phyloP scores from a whole-genome alignment of 495 filamentous ascomycete genomes.

The Lasiosphaeria miniovina region DNA sequence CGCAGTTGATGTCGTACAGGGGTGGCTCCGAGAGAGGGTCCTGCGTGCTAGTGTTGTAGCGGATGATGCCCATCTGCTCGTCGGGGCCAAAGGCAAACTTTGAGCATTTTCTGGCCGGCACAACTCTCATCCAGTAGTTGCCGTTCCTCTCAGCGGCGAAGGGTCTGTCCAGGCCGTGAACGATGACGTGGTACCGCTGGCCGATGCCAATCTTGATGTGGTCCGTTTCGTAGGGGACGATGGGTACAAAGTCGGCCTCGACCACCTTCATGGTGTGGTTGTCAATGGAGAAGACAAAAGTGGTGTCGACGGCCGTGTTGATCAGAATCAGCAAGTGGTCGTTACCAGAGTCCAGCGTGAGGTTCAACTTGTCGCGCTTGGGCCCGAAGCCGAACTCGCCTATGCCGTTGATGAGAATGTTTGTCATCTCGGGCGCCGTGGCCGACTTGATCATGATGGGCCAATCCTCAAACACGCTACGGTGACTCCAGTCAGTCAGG shows the following conservation, averaged over 20 bases:
- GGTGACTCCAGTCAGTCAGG: slow-evolving; percentile 43
- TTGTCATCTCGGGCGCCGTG: slow-evolving; percentile 37
- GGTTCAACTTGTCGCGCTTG: slow-evolving; percentile 34
- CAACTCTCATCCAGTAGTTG: slow-evolving; percentile 50
- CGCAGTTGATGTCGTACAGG: slow-evolving; percentile 11
- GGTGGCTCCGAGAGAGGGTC: slow-evolving; percentile 18
- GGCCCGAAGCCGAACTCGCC: slow-evolving; percentile 31
- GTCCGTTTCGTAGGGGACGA: slow-evolving; percentile 40
- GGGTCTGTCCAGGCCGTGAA: slow-evolving; percentile 48
- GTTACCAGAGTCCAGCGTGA: slow-evolving; percentile 36
- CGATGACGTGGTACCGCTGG: slow-evolving; percentile 62
- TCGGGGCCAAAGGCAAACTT: slow-evolving; percentile 17
- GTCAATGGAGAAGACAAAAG: slow-evolving; percentile 47
- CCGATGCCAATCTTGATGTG: slow-evolving; percentile 24
- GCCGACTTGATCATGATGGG: slow-evolving; percentile 22
- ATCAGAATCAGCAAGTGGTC: slow-evolving; percentile 49
- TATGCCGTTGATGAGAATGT: slow-evolving; percentile 49
- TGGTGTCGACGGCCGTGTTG: slow-evolving; percentile 48
- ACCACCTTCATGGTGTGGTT: slow-evolving; percentile 46
- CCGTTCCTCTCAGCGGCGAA: slow-evolving; percentile 11
- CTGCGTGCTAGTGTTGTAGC: slow-evolving; percentile 3
- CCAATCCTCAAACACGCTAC: slow-evolving; percentile 35
- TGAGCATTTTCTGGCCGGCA: slow-evolving; percentile 5
- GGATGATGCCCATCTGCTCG: slow-evolving; percentile 16
- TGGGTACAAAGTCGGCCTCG: slow-evolving; percentile 41